Evolutionary conservation across 495 filamentous ascomycete species (phyloP).

Genomic region (Endocarpon pusillum): DNA sequence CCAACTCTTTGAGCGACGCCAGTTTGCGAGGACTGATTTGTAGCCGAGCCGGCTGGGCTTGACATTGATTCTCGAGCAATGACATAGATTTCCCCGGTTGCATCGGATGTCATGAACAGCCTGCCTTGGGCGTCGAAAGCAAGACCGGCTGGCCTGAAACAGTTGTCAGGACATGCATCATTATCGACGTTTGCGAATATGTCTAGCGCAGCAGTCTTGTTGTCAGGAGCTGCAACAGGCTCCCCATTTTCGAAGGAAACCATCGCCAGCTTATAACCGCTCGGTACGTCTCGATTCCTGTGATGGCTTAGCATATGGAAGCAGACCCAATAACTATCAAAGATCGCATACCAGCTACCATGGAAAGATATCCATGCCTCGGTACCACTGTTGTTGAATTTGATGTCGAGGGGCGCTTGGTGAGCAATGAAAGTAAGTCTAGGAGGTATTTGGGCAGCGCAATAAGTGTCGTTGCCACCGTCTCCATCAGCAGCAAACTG

Average conservation of each 20-base stretch:
- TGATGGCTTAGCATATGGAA: constrained; percentile 1
- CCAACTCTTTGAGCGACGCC: too few relatives aligned
- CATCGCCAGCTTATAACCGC: constrained; percentile 37
- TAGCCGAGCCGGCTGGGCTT: neutral
- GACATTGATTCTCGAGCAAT: constrained; percentile 13
- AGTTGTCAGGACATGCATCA: constrained; percentile 25
- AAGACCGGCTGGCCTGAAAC: constrained; percentile 39
- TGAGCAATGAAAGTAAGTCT: constrained; percentile 41
- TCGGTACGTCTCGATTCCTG: constrained; percentile 29
- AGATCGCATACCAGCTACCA: constrained; percentile 33
- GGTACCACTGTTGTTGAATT: constrained; percentile 26
- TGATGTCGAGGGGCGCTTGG: constrained; percentile 43
- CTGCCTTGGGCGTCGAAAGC: constrained; percentile 28
- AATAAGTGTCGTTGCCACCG: constrained; percentile 32
- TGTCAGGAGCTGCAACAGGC: constrained; percentile 25
- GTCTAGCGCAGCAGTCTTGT: constrained; percentile 24
- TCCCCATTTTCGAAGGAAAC: constrained; percentile 25
- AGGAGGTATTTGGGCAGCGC: constrained; percentile 24
- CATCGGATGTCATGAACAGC: constrained; percentile 39
- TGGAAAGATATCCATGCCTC: constrained; percentile 35
- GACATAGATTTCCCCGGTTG: constrained; percentile 41
- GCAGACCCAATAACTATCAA: too few relatives aligned
- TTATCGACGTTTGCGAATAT: constrained; percentile 32
- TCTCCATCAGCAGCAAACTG: constrained; percentile 22
- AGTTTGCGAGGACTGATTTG: too few relatives aligned